Evolutionary conservation across 176 grass and related monocot species (phyloP).

Genomic region (Panicum miliaceum): DNA sequence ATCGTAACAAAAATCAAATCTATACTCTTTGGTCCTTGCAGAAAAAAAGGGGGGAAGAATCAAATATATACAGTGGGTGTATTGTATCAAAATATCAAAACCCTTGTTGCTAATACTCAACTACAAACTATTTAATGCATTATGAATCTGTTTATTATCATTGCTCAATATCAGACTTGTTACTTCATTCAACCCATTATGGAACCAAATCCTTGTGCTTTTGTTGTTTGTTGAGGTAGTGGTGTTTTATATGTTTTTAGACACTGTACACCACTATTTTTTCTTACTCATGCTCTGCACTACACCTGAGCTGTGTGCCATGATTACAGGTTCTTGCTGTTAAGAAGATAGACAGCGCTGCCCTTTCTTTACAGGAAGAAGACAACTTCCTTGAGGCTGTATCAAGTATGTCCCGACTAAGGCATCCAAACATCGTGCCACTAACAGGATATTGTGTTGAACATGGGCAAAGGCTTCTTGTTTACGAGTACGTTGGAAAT

Average conservation of each 20-base stretch:
- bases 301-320: slow-evolving; percentile 37
- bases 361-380: slow-evolving; percentile 89
- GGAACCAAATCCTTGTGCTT: not conserved
- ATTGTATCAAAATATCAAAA: not conserved
- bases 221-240: slow-evolving; percentile 25
- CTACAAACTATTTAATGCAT: not conserved
- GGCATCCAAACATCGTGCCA: slow-evolving; percentile 88
- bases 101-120: slow-evolving; percentile 12
- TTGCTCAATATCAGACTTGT: slow-evolving; percentile 14
- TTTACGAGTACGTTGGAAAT: slow-evolving; percentile 83
- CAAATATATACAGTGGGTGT: not conserved
- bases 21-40: not conserved
- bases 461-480: slow-evolving; percentile 89
- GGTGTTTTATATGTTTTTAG: slow-evolving; percentile 4
- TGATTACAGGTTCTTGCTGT: slow-evolving; percentile 86
- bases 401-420: slow-evolving; percentile 89
- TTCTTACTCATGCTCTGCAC: slow-evolving; percentile 3
- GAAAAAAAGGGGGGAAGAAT: not conserved
- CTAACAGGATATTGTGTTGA: slow-evolving; percentile 90
- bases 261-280: not conserved
- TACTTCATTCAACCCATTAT: not conserved
- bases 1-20: not conserved
- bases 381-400: slow-evolving; percentile 93
- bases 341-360: slow-evolving; percentile 91
- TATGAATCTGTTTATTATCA: slow-evolving; percentile 1